A percentile compares a stretch with the other conserved stretches of the same genome.
Evolutionary conservation across 2,329 filamentous ascomycete species (phyloP).

Genomic region (Onygena corvina): DNA sequence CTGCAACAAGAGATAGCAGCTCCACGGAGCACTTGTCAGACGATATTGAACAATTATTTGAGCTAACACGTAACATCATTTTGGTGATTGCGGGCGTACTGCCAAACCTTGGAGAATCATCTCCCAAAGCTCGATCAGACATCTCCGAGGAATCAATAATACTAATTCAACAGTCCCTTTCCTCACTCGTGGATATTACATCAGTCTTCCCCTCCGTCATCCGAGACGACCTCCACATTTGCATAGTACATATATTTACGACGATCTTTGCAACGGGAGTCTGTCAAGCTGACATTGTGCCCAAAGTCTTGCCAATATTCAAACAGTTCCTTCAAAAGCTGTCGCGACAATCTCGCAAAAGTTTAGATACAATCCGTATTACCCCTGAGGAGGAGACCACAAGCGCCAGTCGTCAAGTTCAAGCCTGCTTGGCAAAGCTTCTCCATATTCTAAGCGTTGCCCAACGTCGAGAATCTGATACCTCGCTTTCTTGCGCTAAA

Average conservation of each 20-base stretch:
- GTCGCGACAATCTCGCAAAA: constrained; percentile 29
- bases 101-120: constrained; percentile 51
- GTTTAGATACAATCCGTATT: constrained; percentile 25
- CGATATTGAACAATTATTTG: constrained; percentile 95
- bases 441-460: constrained; percentile 52
- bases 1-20: constrained; percentile 58
- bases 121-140: constrained; percentile 56
- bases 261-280: constrained; percentile 78
- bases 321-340: constrained; percentile 79
- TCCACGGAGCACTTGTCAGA: constrained; percentile 73
- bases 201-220: constrained; percentile 95
- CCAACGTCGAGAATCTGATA: constrained; percentile 47
- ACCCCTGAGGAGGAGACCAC: constrained; percentile 28
- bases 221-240: constrained; percentile 89
- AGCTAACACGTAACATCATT: constrained; percentile 90
- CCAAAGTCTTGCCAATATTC: constrained; percentile 78
- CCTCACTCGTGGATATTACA: constrained; percentile 84
- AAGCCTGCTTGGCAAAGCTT: constrained; percentile 72
- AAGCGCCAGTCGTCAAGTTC: constrained; percentile 56
- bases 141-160: constrained; percentile 78
- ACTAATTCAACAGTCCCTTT: constrained; percentile 66
- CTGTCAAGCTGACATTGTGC: constrained; percentile 80
- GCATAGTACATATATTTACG: constrained; percentile 91
- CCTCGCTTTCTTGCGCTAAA: constrained; percentile 77
- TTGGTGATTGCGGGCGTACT: constrained; percentile 78